phyloP scores from a whole-genome alignment of 768 basidiomycete species.

The Lentinula edodes region DNA sequence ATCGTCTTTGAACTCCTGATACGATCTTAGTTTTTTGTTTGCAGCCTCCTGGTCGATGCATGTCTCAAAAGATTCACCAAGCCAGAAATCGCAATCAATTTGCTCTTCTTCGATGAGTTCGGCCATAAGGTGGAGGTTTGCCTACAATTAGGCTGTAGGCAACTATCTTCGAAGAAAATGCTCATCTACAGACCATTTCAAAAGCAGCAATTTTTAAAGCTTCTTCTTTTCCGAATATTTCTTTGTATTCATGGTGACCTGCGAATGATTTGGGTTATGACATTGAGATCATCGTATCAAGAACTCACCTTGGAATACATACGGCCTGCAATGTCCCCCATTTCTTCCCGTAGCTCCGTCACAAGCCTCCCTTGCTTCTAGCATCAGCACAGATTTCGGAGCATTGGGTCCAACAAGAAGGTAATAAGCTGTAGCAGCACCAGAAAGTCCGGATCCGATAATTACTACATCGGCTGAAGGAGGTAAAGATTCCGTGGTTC shows the following conservation, averaged over 20 bases:
- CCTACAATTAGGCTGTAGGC: background rate
- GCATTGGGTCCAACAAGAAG: slow-evolving; percentile 13
- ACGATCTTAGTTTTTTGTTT: background rate
- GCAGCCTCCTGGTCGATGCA: slow-evolving; percentile 12
- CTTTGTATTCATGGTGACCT: slow-evolving; percentile 35
- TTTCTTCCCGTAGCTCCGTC: slow-evolving; percentile 23
- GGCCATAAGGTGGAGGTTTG: slow-evolving; percentile 12
- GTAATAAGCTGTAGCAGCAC: slow-evolving; percentile 23
- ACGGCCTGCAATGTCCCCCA: slow-evolving; percentile 22
- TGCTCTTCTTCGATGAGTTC: slow-evolving; percentile 12
- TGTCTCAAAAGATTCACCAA: slow-evolving; percentile 18
- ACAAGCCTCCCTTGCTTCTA: slow-evolving; percentile 38
- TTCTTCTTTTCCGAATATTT: slow-evolving; percentile 27
- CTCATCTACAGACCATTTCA: slow-evolving; percentile 2
- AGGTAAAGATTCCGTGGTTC: slow-evolving; percentile 15
- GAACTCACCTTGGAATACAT: slow-evolving; percentile 15
- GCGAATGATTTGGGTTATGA: slow-evolving; percentile 22
- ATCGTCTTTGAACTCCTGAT: slow-evolving; percentile 11
- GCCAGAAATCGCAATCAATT: slow-evolving; percentile 19
- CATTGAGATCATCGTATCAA: background rate
- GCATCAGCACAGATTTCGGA: slow-evolving; percentile 23
- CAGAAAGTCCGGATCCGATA: slow-evolving; percentile 31
- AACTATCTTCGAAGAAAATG: slow-evolving; percentile 10
- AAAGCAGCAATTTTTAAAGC: slow-evolving; percentile 25
- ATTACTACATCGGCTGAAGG: slow-evolving; percentile 21